Evolutionary conservation across 2,329 filamentous ascomycete species (phyloP).

Genomic region (Exophiala mesophila): DNA sequence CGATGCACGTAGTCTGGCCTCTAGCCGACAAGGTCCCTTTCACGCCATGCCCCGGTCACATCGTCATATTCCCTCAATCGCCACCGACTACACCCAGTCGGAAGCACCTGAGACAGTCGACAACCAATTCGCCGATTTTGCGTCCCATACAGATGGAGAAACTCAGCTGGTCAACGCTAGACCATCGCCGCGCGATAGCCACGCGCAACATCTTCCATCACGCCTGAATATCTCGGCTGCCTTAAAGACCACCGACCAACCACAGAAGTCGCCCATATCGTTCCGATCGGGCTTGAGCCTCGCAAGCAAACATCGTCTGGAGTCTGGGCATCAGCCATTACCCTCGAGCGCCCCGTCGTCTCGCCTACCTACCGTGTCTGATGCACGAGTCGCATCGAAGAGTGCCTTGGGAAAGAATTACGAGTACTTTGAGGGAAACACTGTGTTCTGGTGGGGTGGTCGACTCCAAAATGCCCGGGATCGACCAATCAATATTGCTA

Average conservation of each 20-base stretch:
- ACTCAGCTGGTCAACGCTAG: conserved; percentile 12
- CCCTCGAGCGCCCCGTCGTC: conserved; percentile 75
- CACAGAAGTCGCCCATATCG: conserved; percentile 67
- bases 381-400: conserved; percentile 30
- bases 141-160: conserved; percentile 19
- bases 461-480: conserved; percentile 83
- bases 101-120: conserved; percentile 57
- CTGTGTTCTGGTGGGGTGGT: conserved; percentile 79
- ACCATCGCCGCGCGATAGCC: conserved; percentile 15
- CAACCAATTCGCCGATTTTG: conserved; percentile 22
- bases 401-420: conserved; percentile 65
- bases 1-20: conserved; percentile 56
- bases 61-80: conserved; percentile 65
- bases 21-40: conserved; percentile 42
- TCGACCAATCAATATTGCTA: conserved; percentile 82
- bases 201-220: conserved; percentile 44
- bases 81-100: conserved; percentile 74
- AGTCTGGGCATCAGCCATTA: conserved; percentile 71
- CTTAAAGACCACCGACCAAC: conserved; percentile 54
- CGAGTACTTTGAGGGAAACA: conserved; percentile 92
- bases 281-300: conserved; percentile 72
- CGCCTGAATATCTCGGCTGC: conserved; percentile 57
- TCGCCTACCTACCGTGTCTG: conserved; percentile 51
- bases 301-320: conserved; percentile 52
- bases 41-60: conserved; percentile 34